Evolutionary conservation across 148 eudicot genomes (phyloP).

Genomic region (Chenopodium suecicum): DNA sequence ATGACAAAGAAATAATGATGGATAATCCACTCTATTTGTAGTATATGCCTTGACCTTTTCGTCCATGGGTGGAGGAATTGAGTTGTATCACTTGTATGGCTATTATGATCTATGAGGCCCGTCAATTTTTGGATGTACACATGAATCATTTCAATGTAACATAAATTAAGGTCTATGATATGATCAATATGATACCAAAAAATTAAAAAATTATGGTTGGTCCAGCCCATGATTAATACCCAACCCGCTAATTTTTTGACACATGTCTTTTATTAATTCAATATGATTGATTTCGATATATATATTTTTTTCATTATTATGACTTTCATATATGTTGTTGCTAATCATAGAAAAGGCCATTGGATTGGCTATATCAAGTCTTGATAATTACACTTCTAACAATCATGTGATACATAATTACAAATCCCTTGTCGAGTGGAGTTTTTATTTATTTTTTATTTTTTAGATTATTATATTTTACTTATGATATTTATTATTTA

Average conservation of each 20-base stretch:
- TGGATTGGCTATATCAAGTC: slow-evolving; percentile 17
- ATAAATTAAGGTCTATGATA: slow-evolving; percentile 1
- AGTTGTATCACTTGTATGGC: neutral
- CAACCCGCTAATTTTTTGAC: slow-evolving; percentile 9
- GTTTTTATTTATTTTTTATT: no score
- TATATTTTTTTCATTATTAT: neutral
- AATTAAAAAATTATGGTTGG: neutral
- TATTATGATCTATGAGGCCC: neutral
- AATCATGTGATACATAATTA: slow-evolving; percentile 21
- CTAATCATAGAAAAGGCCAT: slow-evolving; percentile 14
- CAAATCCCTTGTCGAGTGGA: no score
- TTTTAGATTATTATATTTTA: no score
- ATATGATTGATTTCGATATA: slow-evolving; percentile 11
- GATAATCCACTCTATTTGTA: neutral
- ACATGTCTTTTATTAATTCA: neutral
- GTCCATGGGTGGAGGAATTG: neutral
- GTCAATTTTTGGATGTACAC: neutral
- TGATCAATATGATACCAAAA: neutral
- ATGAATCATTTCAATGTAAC: neutral
- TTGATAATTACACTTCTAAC: slow-evolving; percentile 18
- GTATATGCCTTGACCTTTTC: slow-evolving; percentile 1
- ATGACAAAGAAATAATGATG: slow-evolving; percentile 2
- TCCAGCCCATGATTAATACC: slow-evolving; percentile 24
- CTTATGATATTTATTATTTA: neutral
- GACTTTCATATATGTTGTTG: neutral